A percentile compares a stretch with the other conserved stretches of the same genome.
phyloP scores from a whole-genome alignment of 164 flowering plant species.

The Liquidambar formosana region DNA sequence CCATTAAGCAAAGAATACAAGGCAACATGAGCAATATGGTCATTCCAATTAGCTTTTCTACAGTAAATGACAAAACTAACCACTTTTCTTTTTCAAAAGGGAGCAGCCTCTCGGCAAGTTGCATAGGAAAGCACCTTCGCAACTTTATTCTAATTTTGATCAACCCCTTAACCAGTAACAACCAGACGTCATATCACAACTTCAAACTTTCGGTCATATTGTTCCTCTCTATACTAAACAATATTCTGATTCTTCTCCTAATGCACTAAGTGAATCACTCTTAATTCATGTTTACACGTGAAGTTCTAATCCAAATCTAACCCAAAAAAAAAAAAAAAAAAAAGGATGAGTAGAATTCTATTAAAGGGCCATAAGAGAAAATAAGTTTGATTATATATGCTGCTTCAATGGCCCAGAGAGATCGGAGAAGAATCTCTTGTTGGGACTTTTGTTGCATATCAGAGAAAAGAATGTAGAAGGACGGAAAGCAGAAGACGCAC shows the following conservation, averaged over 20 bases:
- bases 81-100: conserved; percentile 40
- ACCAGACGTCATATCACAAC: conserved; percentile 22
- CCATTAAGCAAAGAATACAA: conserved; percentile 27
- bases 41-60: conserved; percentile 20
- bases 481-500: conserved; percentile 3
- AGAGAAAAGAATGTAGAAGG: background rate
- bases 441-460: background rate
- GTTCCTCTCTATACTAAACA: conserved; percentile 6
- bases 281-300: background rate
- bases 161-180: conserved; percentile 25
- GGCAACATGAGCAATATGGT: conserved; percentile 29
- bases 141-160: conserved; percentile 44
- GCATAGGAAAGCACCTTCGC: conserved; percentile 37
- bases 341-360: background rate
- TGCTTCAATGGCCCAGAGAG: conserved; percentile 14
- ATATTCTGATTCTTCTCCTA: conserved; percentile 28
- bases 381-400: background rate
- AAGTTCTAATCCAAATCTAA: background rate
- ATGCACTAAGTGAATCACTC: background rate
- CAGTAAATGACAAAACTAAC: conserved; percentile 39
- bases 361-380: too few relatives aligned
- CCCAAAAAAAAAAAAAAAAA: background rate
- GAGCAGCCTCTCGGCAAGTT: conserved; percentile 44
- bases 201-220: conserved; percentile 21
- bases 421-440: conserved; percentile 7